Evolutionary conservation across 352 stramenopile genomes (phyloP).

Genomic region (Globisporangium nunn): DNA sequence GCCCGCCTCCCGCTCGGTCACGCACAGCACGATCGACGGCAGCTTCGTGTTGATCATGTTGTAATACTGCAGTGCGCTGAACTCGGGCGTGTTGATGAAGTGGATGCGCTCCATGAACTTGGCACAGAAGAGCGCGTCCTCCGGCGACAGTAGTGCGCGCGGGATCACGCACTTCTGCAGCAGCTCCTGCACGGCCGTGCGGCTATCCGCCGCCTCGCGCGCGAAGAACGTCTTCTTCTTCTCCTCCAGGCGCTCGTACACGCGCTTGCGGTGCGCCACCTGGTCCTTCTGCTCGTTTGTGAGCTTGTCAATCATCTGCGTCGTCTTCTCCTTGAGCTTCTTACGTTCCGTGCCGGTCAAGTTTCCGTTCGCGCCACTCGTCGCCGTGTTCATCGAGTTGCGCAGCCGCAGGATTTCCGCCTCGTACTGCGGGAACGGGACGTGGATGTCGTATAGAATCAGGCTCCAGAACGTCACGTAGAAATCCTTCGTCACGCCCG

Average conservation of each 20-base stretch:
- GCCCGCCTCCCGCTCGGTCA: conserved; percentile 76
- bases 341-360: conserved; percentile 61
- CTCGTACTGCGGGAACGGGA: conserved; percentile 83
- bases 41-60: conserved; percentile 74
- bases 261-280: conserved; percentile 75
- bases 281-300: conserved; percentile 84
- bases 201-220: conserved; percentile 24
- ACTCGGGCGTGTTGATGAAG: conserved; percentile 55
- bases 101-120: conserved; percentile 86
- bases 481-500: conserved; percentile 64
- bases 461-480: conserved; percentile 85
- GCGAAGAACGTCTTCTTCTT: conserved; percentile 68
- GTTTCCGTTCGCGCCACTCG: conserved; percentile 4
- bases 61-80: conserved; percentile 81
- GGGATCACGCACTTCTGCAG: conserved; percentile 78
- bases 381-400: conserved; percentile 39
- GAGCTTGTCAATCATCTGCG: conserved; percentile 74
- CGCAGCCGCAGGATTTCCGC: conserved; percentile 70
- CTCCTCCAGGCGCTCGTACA: conserved; percentile 68
- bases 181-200: conserved; percentile 57
- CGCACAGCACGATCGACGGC: conserved; percentile 68
- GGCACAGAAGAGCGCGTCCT: conserved; percentile 77
- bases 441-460: conserved; percentile 83
- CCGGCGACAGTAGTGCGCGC: conserved; percentile 65
- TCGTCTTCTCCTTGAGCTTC: conserved; percentile 75